Percentiles rank a stretch among this genome's conserved stretches.
These are phyloP conservation scores for Trichoderma atroviride DNA, from an alignment of 2,329 filamentous ascomycete genomes.

Conservation along the genomic window DNA sequence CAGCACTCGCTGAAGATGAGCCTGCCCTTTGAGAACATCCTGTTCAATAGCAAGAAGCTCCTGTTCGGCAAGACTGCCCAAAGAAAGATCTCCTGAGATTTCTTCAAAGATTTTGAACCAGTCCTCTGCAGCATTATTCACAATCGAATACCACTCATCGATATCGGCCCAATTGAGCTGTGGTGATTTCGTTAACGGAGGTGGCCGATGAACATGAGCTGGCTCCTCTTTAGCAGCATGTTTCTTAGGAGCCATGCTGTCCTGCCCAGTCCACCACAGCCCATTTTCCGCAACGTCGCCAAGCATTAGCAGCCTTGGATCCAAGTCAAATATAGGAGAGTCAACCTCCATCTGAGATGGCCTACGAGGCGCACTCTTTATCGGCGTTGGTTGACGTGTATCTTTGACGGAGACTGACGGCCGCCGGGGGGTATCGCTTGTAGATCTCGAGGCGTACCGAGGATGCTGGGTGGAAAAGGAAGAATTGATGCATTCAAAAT, in stretches of 20 bases:
- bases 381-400: slow-evolving; percentile 33
- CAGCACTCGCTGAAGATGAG: slow-evolving; percentile 68
- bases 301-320: slow-evolving; percentile 73
- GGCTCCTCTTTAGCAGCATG: slow-evolving; percentile 31
- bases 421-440: slow-evolving; percentile 35
- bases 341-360: slow-evolving; percentile 32
- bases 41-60: slow-evolving; percentile 51
- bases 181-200: slow-evolving; percentile 50
- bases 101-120: slow-evolving; percentile 66
- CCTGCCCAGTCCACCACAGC: slow-evolving; percentile 73
- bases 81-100: slow-evolving; percentile 40
- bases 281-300: slow-evolving; percentile 81
- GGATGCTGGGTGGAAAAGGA: slow-evolving; percentile 64
- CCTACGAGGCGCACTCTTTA: slow-evolving; percentile 34
- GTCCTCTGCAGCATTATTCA: slow-evolving; percentile 67
- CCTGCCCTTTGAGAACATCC: slow-evolving; percentile 59
- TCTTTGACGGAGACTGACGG: slow-evolving; percentile 33
- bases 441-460: slow-evolving; percentile 38
- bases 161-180: slow-evolving; percentile 75
- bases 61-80: slow-evolving; percentile 40
- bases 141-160: slow-evolving; percentile 71
- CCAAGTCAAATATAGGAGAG: slow-evolving; percentile 54
- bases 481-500: slow-evolving; percentile 70
- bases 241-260: slow-evolving; percentile 36
- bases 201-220: slow-evolving; percentile 21